Conservation (phyloP, 2,329 filamentous ascomycete genomes). For the Plenodomus biglobosus region DNA sequence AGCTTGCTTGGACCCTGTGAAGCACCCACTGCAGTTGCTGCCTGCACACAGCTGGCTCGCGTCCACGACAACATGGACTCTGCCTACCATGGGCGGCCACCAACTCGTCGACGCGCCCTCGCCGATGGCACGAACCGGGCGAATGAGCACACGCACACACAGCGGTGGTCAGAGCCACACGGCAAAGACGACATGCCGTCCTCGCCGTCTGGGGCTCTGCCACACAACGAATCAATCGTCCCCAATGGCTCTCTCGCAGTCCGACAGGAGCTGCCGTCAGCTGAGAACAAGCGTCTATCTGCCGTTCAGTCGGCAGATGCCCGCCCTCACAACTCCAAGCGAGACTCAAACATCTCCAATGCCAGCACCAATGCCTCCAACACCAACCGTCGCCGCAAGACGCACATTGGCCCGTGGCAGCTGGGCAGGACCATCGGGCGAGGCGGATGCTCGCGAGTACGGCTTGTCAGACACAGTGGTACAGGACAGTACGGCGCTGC, state of each 20-base stretch:
- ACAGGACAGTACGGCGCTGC: slow-evolving; percentile 84
- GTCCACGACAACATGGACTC: slow-evolving; percentile 33
- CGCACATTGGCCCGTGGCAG: slow-evolving; percentile 90
- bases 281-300: slow-evolving; percentile 54
- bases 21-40: too few relatives aligned
- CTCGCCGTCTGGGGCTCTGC: slow-evolving; percentile 29
- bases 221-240: slow-evolving; percentile 51
- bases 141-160: slow-evolving; percentile 30
- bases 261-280: slow-evolving; percentile 43
- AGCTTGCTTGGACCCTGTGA: background rate
- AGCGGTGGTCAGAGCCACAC: slow-evolving; percentile 23
- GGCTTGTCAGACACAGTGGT: slow-evolving; percentile 76
- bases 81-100: slow-evolving; percentile 31
- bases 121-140: slow-evolving; percentile 38
- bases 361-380: slow-evolving; percentile 57
- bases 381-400: slow-evolving; percentile 59
- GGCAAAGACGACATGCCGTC: slow-evolving; percentile 13
- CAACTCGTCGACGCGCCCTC: slow-evolving; percentile 36
- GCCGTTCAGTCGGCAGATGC: slow-evolving; percentile 51
- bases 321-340: slow-evolving; percentile 51
- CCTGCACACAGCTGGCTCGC: slow-evolving; percentile 10
- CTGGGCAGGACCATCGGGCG: slow-evolving; percentile 86
- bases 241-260: slow-evolving; percentile 49
- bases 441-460: slow-evolving; percentile 85
- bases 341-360: slow-evolving; percentile 57